Percentiles rank a stretch among this genome's conserved stretches.
Evolutionary conservation across 805 yeast genomes (phyloP).

Genomic region (Candida patagonica): DNA sequence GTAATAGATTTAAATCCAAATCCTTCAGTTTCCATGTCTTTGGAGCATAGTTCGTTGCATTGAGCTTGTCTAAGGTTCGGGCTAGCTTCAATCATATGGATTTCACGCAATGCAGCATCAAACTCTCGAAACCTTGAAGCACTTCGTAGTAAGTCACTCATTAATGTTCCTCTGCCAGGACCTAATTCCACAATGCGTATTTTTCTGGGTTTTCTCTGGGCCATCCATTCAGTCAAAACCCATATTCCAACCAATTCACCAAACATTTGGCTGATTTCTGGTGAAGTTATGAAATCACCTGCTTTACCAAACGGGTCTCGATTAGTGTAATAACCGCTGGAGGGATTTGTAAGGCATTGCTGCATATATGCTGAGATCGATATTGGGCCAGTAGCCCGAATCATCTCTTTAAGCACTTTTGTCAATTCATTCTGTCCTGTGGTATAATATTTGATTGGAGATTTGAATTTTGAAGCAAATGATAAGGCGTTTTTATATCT

Average conservation of each 20-base stretch:
- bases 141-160: slow-evolving; percentile 49
- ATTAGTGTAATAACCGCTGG: slow-evolving; percentile 70
- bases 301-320: slow-evolving; percentile 57
- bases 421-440: slow-evolving; percentile 19
- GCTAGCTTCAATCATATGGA: slow-evolving; percentile 65
- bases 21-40: slow-evolving; percentile 16
- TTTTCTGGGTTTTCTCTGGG: slow-evolving; percentile 42
- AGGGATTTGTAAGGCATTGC: slow-evolving; percentile 72
- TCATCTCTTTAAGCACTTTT: slow-evolving; percentile 25
- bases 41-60: slow-evolving; percentile 35
- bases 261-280: slow-evolving; percentile 79
- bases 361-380: slow-evolving; percentile 67
- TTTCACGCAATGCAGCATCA: slow-evolving; percentile 26
- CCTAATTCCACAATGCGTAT: slow-evolving; percentile 67
- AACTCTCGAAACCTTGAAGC: slow-evolving; percentile 25
- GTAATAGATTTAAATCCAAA: slow-evolving; percentile 33
- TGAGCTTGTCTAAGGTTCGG: slow-evolving; percentile 54
- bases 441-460: background rate
- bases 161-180: slow-evolving; percentile 76
- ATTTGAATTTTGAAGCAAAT: too few species aligned
- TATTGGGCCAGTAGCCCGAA: slow-evolving; percentile 64
- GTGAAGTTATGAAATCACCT: slow-evolving; percentile 80
- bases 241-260: slow-evolving; percentile 81
- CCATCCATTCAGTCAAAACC: slow-evolving; percentile 43
- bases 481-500: too few species aligned